These are phyloP conservation scores for Cyclotella choctawhatcheeana DNA, from an alignment of 108 stramenopile genomes.

Conservation along the genomic window DNA sequence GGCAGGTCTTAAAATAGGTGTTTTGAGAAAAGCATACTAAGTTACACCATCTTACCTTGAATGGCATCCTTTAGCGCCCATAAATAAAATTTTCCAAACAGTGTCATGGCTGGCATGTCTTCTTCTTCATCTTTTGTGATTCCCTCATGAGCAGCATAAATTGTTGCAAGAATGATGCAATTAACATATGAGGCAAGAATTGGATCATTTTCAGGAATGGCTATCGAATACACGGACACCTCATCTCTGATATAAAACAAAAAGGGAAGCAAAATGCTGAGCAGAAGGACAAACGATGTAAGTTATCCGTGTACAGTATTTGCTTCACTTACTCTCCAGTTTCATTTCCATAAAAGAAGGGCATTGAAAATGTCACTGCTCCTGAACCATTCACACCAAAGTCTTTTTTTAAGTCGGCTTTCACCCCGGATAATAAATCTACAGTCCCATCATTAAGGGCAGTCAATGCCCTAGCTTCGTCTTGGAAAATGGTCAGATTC, in stretches of 20 bases:
- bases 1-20: too few relatives aligned
- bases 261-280: too few relatives aligned
- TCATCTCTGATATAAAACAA: constrained; percentile 38
- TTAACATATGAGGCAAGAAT: constrained; percentile 54
- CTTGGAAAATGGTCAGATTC: constrained; percentile 30
- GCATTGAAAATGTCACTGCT: constrained; percentile 52
- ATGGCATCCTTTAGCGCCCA: too few relatives aligned
- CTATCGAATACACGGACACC: constrained; percentile 35
- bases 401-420: constrained; percentile 40
- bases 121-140: constrained; percentile 26
- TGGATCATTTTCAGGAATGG: constrained; percentile 53
- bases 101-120: constrained; percentile 42
- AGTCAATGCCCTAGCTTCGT: constrained; percentile 31
- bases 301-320: too few relatives aligned
- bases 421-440: constrained; percentile 57
- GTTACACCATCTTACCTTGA: too few relatives aligned
- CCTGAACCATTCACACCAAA: constrained; percentile 1
- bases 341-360: constrained; percentile 54
- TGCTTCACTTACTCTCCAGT: constrained; percentile 31
- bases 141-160: constrained; percentile 57
- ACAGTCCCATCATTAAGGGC: constrained; percentile 46
- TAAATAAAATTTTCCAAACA: constrained; percentile 29
- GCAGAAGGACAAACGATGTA: too few relatives aligned
- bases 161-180: constrained; percentile 46
- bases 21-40: too few relatives aligned